Percentiles rank a stretch among this genome's conserved stretches.
Conservation (phyloP, 2,329 filamentous ascomycete species). For the Pseudocercospora fuligena region DNA sequence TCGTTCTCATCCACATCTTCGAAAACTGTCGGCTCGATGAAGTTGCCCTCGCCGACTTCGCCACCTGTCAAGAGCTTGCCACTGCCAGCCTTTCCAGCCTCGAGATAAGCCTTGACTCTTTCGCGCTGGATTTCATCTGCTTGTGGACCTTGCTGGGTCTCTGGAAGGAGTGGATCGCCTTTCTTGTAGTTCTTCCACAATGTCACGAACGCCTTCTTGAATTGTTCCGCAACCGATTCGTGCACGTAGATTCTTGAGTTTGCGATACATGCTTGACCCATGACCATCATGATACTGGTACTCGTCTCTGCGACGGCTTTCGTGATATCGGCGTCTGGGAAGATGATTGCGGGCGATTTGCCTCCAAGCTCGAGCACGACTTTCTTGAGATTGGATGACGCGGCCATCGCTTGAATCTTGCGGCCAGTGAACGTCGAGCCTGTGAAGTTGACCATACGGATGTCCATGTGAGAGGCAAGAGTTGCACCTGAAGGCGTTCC, state of each 20-base stretch:
- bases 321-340: slow-evolving; percentile 42
- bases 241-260: slow-evolving; percentile 65
- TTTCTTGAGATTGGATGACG: slow-evolving; percentile 55
- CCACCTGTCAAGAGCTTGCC: slow-evolving; percentile 35
- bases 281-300: slow-evolving; percentile 56
- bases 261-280: slow-evolving; percentile 65
- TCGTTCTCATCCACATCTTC: slow-evolving; percentile 49
- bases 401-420: slow-evolving; percentile 37
- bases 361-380: slow-evolving; percentile 64
- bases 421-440: slow-evolving; percentile 70
- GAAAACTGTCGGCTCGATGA: slow-evolving; percentile 55
- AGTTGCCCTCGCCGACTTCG: slow-evolving; percentile 45
- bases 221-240: slow-evolving; percentile 60
- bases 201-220: slow-evolving; percentile 64
- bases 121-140: slow-evolving; percentile 58
- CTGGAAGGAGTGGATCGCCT: slow-evolving; percentile 70
- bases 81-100: slow-evolving; percentile 29
- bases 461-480: slow-evolving; percentile 66
- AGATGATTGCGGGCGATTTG: slow-evolving; percentile 61
- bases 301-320: slow-evolving; percentile 66
- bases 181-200: slow-evolving; percentile 63
- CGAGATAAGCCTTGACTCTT: slow-evolving; percentile 37
- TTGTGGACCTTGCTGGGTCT: slow-evolving; percentile 74
- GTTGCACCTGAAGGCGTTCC: slow-evolving; percentile 67
- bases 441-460: slow-evolving; percentile 79